Base-by-base conservation (phyloP, 371 early-diverging fungal genomes). In the Rhizomucor miehei region DNA sequence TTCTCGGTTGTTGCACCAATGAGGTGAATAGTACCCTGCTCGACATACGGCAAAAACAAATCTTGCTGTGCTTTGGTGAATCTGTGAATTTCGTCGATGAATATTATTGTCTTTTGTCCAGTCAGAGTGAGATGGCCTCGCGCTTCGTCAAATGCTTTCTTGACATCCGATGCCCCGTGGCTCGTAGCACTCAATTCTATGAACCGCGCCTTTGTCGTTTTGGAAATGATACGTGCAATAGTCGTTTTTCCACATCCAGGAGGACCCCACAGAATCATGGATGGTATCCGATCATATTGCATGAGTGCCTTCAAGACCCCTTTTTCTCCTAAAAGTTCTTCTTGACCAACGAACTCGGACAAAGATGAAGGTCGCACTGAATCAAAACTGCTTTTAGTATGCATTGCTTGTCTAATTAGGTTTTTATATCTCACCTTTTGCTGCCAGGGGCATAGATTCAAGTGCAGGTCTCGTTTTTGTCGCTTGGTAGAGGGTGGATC, bases 1-100 rank as follows among this genome's bases (percentile, higher is more conserved):
- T 94, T 94, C 54, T 94, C 95, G 2, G 94, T 94, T 0, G 93
- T 94, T 0, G 92, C 92, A 6, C 90, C 92, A 25, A 94, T 85
- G 9, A 93, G 63, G 17, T 81, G 81, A 44, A 90, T 83, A 1
- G 82, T 80, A 4, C 95, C 95, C 44, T 77, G 79, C 66, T 94
- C 95, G 2, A 94, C 81, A 62, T 75, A 77, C 0, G 92, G 90
- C 19, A 93, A 56, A 54, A 94, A 91, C 1, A 89, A 56, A 62
- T 94, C 95, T 56, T 94, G 95, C 59, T 94, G 95, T 13, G 85
- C 81, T 53, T 91, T 92, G 17, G 86, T 92, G 56, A 92, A 94
- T 19, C 94, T 77, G 71, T 94, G 95, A 20, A 94, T 91, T 57
- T 94, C 93, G 63, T 93, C 93, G 19, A 92, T 60, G 62, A 94